Conservation (phyloP, 179 eudicot genomes). For the Silene noctiflora region DNA sequence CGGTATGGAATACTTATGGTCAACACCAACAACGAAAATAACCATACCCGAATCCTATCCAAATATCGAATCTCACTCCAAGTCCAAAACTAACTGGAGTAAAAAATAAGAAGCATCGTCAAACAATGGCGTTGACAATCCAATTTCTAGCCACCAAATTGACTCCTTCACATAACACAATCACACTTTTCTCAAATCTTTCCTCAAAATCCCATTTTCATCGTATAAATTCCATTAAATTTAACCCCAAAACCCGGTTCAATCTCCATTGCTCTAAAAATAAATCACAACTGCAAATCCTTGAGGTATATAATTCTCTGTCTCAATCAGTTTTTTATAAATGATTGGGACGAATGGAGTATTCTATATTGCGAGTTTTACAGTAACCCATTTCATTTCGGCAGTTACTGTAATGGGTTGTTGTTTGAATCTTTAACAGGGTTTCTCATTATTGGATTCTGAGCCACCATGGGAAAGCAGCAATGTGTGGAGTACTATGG, state of each 20-base stretch:
- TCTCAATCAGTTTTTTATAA: neutral
- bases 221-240: neutral
- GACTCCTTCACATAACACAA: neutral
- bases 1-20: too few species aligned
- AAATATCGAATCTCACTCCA: too few species aligned
- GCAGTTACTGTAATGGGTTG: neutral
- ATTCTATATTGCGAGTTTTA: too few species aligned
- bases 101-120: neutral
- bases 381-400: neutral
- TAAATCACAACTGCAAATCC: constrained; percentile 15
- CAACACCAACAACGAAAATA: too few species aligned
- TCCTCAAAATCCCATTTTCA: constrained; percentile 11
- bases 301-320: neutral
- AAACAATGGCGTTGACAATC: neutral
- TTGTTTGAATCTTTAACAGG: constrained; percentile 30
- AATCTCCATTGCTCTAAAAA: constrained; percentile 24
- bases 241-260: constrained; percentile 14
- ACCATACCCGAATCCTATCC: too few species aligned
- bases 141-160: constrained; percentile 13
- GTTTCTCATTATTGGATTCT: constrained; percentile 53
- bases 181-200: neutral
- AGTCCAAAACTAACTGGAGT: constrained; percentile 2
- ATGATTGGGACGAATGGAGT: too few species aligned
- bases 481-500: constrained; percentile 65
- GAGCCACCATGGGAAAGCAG: constrained; percentile 64